Percentiles rank a stretch among this genome's conserved stretches.
phyloP scores from a whole-genome alignment of 108 stramenopile genomes.

The Hondaea fermentalgiana region DNA sequence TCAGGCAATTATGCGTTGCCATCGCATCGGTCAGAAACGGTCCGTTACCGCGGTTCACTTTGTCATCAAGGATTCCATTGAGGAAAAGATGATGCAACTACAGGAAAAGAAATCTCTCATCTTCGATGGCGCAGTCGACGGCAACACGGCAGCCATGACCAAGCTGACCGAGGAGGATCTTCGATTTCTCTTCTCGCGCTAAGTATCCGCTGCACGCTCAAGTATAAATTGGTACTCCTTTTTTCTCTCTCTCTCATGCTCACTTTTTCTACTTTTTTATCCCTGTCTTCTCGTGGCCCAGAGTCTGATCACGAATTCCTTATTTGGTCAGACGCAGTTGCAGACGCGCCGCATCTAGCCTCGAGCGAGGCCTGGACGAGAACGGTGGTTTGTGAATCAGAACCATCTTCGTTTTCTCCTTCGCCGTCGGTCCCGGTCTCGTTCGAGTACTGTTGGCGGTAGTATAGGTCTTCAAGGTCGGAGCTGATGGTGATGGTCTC shows the following conservation, averaged over 20 bases:
- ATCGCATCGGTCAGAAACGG: constrained; percentile 54
- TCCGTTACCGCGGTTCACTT: constrained; percentile 48
- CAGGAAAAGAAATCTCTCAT: constrained; percentile 55
- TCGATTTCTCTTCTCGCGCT: constrained; percentile 39
- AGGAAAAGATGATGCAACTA: constrained; percentile 53
- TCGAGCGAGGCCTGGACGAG: too few relatives aligned
- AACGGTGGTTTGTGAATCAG: too few relatives aligned
- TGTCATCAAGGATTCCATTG: constrained; percentile 49
- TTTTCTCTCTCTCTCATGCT: background rate
- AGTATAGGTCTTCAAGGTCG: too few relatives aligned
- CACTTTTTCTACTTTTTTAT: background rate
- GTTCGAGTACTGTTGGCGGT: too few relatives aligned
- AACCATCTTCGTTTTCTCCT: too few relatives aligned
- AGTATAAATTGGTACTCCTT: background rate
- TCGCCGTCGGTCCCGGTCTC: too few relatives aligned
- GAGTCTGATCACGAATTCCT: too few relatives aligned
- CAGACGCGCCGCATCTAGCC: too few relatives aligned
- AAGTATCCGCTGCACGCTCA: background rate
- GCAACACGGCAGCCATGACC: constrained; percentile 35
- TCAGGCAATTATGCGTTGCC: constrained; percentile 56
- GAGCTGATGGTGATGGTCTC: too few relatives aligned
- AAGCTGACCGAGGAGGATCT: constrained; percentile 52
- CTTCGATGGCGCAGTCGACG: constrained; percentile 53
- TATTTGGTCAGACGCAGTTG: too few relatives aligned
- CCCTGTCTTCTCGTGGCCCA: too few relatives aligned